Percentiles rank a stretch among this genome's conserved stretches.
Conservation (phyloP, 176 grass and related monocot genomes). For the Thinopyrum elongatum region DNA sequence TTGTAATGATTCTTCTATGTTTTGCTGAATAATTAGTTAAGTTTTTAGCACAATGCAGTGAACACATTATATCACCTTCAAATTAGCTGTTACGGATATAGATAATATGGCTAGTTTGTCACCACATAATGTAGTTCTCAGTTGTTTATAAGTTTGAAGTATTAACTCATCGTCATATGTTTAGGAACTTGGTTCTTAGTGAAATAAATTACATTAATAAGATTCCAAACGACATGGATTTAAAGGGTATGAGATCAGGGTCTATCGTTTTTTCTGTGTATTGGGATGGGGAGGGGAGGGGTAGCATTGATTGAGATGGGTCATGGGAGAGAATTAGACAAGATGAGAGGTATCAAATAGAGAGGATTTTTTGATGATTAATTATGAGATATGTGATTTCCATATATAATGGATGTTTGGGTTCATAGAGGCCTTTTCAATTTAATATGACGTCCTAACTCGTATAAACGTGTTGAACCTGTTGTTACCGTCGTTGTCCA, state of each 20-base stretch:
- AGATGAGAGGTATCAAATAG: neutral
- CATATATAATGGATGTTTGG: neutral
- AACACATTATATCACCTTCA: neutral
- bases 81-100: neutral
- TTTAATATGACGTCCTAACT: neutral
- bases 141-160: neutral
- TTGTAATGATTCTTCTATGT: neutral
- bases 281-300: neutral
- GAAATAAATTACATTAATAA: neutral
- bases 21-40: slow-evolving; percentile 1
- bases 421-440: neutral
- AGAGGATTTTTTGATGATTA: neutral
- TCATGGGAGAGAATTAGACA: neutral
- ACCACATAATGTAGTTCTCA: neutral
- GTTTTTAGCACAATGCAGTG: neutral
- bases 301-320: neutral
- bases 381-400: neutral
- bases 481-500: neutral
- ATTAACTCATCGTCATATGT: neutral
- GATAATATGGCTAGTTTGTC: neutral
- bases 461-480: neutral
- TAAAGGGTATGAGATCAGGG: neutral
- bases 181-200: neutral
- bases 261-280: neutral
- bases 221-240: neutral